A percentile compares a stretch with the other conserved stretches of the same genome.
Conservation (phyloP, 768 basidiomycete species). For the Pisolithus tinctorius region DNA sequence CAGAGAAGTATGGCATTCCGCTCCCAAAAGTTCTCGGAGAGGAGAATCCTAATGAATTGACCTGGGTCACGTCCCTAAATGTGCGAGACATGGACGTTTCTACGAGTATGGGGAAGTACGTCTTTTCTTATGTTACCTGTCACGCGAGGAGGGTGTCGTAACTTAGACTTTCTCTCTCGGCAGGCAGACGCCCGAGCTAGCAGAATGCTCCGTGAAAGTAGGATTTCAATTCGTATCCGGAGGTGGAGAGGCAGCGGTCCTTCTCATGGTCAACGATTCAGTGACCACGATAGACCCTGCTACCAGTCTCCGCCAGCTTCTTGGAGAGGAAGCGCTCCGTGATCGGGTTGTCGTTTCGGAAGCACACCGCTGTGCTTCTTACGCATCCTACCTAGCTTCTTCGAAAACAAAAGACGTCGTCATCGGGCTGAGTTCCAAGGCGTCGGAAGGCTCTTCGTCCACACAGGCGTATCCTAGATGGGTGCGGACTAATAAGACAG, state of each 20-base stretch:
- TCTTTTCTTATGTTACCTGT: neutral
- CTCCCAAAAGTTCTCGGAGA: conserved; percentile 15
- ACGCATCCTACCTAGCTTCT: conserved; percentile 23
- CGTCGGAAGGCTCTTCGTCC: conserved; percentile 12
- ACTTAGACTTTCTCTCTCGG: neutral
- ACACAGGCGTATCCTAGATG: conserved; percentile 12
- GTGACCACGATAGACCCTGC: conserved; percentile 23
- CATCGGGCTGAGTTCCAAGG: conserved; percentile 19
- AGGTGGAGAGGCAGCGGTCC: conserved; percentile 18
- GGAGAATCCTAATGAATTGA: conserved; percentile 13
- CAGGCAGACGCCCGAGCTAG: conserved; percentile 19
- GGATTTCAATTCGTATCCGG: conserved; percentile 23
- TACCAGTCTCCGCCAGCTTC: conserved; percentile 20
- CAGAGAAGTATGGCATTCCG: conserved; percentile 18
- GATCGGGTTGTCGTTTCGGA: conserved; percentile 27
- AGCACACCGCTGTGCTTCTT: conserved; percentile 28
- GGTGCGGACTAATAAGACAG: conserved; percentile 17
- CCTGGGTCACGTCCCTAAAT: conserved; percentile 25
- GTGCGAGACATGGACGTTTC: conserved; percentile 16
- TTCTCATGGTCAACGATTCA: conserved; percentile 25
- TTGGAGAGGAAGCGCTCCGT: conserved; percentile 17
- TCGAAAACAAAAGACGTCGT: conserved; percentile 13
- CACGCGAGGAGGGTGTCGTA: neutral
- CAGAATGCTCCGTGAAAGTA: conserved; percentile 21
- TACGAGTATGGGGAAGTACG: conserved; percentile 9